Percentiles rank a stretch among this genome's conserved stretches.
Conservation (phyloP, 2,329 filamentous ascomycete genomes). For the Epichloe baconii region DNA sequence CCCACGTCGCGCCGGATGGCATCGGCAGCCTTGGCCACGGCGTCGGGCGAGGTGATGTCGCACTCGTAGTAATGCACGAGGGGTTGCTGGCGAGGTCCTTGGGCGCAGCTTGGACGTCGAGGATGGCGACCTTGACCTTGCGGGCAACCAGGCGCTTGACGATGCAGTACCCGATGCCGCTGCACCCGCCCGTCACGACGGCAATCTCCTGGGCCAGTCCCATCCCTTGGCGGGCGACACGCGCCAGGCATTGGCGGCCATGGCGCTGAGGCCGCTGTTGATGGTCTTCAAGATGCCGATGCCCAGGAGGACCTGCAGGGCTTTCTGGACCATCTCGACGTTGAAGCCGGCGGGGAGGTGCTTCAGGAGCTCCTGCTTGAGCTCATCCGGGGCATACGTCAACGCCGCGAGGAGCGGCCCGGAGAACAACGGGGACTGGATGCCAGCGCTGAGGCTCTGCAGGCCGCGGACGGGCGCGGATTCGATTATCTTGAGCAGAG, state of each 20-base stretch:
- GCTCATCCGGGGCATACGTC: slow-evolving; percentile 2
- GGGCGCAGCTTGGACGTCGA: slow-evolving; percentile 42
- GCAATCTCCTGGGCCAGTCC: slow-evolving; percentile 29
- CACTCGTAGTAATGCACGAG: slow-evolving; percentile 21
- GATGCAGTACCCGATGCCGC: slow-evolving; percentile 27
- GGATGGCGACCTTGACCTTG: slow-evolving; percentile 50
- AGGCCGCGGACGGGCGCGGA: slow-evolving; percentile 8
- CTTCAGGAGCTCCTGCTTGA: slow-evolving; percentile 1
- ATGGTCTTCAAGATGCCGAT: slow-evolving; percentile 12
- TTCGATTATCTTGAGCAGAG: slow-evolving; percentile 5
- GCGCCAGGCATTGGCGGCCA: slow-evolving; percentile 20
- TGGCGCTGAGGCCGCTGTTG: slow-evolving; percentile 14
- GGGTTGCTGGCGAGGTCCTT: slow-evolving; percentile 11
- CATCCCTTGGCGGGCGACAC: slow-evolving; percentile 11
- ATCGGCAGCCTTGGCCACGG: slow-evolving; percentile 29
- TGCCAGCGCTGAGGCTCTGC: neutral
- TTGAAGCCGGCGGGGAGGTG: slow-evolving; percentile 3
- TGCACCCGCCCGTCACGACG: slow-evolving; percentile 30
- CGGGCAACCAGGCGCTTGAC: slow-evolving; percentile 17
- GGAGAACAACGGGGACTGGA: slow-evolving; percentile 9
- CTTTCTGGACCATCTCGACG: slow-evolving; percentile 3
- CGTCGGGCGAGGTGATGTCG: slow-evolving; percentile 28
- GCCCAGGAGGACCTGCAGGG: slow-evolving; percentile 11
- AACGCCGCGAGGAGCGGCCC: slow-evolving; percentile 9
- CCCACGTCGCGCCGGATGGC: slow-evolving; percentile 34